A percentile compares a stretch with the other conserved stretches of the same genome.
These are phyloP conservation scores for Backusella australiensis DNA, from an alignment of 192 early-diverging fungal genomes.

Conservation along the genomic window DNA sequence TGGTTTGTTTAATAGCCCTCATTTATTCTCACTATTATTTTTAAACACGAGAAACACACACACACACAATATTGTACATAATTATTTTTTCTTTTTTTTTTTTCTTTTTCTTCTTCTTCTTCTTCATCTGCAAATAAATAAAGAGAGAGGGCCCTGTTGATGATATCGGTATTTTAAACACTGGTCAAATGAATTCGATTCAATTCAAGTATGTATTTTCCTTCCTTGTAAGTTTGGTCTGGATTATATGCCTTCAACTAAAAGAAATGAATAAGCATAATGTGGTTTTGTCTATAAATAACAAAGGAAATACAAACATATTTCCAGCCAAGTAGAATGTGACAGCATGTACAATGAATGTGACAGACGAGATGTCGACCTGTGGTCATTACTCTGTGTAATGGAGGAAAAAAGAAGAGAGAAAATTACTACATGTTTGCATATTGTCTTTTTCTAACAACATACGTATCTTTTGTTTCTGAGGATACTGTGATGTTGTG, in stretches of 20 bases:
- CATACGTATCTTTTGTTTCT: not conserved
- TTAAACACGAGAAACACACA: not conserved
- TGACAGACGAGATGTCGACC: not conserved
- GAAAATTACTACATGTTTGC: not conserved
- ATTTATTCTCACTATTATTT: conserved; percentile 1
- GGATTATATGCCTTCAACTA: not conserved
- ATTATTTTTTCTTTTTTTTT: no score
- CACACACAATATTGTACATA: not conserved
- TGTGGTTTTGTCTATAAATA: no score
- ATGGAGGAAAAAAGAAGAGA: not conserved
- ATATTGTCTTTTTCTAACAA: not conserved
- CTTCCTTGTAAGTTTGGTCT: not conserved
- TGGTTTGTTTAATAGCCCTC: not conserved
- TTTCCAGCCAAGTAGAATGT: not conserved
- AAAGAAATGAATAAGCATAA: not conserved
- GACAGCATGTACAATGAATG: not conserved
- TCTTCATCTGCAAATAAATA: not conserved
- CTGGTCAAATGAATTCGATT: not conserved
- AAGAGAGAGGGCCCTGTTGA: not conserved
- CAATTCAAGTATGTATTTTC: not conserved
- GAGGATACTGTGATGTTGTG: not conserved
- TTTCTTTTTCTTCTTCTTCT: no score
- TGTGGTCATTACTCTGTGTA: not conserved
- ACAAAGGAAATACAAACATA: not conserved
- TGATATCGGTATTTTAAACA: not conserved